Evolutionary conservation across 2,329 filamentous ascomycete species (phyloP), one percentile per base, ranked within the genome.

Genomic region (Tolypocladium ovalisporum): DNA sequence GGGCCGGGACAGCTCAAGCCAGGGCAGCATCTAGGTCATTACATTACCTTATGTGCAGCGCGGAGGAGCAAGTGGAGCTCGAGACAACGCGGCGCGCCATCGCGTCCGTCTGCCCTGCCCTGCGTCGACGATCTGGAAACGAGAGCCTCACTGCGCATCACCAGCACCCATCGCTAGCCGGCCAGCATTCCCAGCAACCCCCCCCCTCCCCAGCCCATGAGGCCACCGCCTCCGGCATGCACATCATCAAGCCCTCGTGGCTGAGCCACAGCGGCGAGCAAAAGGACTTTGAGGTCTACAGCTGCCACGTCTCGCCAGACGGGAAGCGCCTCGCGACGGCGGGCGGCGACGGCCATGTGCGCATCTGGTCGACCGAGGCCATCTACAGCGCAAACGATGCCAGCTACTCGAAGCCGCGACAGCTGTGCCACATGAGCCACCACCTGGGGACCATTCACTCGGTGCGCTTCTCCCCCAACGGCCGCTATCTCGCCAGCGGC

Each of bases 251-350:
- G 83, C 93, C 93, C 65, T 85, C 89, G 70, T 97, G 93, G 92
- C 85, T 97, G 68, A 93, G 89, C 71, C 93, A 97, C 77, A 91
- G 90, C 75, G 92, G 93, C 71, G 94, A 99, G 77, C 90, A 96
- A 72, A 97, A 97, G 71, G 92, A 97, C 71, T 96, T 95, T 70
- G 94, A 99, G 75, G 93, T 97, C 63, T 99, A 97, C 77, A 96
- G 90, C 76, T 97, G 93, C 73, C 90, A 97, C 79, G 86, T 99
- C 62, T 99, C 94, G 34, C 90, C 94, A 17, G 94, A 99, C 75
- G 94, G 93, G 63, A 87, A 85, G 68, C 85, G 94, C 62, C 82
- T 99, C 58, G 94, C 93, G 54, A 97, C 94, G 24, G 94, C 93
- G 61, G 94, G 92, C 66, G 93, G 94, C 81, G 94, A 99, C 79